Conservation (phyloP, 345 rosid genomes). For the Brassica incana region DNA sequence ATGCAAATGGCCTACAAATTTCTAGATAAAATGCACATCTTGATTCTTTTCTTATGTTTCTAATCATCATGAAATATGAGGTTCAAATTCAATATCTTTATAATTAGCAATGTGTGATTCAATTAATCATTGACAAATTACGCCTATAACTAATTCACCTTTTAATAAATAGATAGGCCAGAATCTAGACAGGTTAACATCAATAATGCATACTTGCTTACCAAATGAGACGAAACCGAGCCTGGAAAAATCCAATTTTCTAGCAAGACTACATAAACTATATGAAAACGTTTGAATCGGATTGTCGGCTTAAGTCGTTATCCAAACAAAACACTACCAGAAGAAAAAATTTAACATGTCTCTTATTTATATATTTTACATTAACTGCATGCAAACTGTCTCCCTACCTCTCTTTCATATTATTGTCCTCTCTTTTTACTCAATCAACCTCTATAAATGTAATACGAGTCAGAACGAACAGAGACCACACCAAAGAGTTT, state of each 20-base stretch:
- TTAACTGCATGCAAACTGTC: conserved; percentile 5
- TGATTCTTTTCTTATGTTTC: not conserved
- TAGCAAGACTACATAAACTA: not conserved
- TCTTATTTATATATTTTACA: not conserved
- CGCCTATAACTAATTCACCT: not conserved
- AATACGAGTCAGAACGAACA: conserved; percentile 13
- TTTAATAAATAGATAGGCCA: not conserved
- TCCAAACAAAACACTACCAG: not conserved
- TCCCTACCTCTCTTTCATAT: not conserved
- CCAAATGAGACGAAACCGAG: not conserved
- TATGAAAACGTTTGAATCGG: not conserved
- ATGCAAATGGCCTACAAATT: not conserved
- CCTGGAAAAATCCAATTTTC: not conserved
- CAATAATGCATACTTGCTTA: not conserved
- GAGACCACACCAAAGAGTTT: not conserved
- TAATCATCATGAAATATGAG: not conserved
- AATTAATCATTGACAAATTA: not conserved
- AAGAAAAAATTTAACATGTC: not conserved
- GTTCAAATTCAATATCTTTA: not conserved
- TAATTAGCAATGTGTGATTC: not conserved
- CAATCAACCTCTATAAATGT: conserved; percentile 34
- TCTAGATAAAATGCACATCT: not conserved
- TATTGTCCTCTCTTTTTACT: not conserved
- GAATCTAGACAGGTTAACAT: not conserved
- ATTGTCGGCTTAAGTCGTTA: conserved; percentile 1